Percentiles rank a stretch among this genome's conserved stretches.
Evolutionary conservation across 495 filamentous ascomycete species (phyloP).

Genomic region (Aspergillus sclerotioniger): DNA sequence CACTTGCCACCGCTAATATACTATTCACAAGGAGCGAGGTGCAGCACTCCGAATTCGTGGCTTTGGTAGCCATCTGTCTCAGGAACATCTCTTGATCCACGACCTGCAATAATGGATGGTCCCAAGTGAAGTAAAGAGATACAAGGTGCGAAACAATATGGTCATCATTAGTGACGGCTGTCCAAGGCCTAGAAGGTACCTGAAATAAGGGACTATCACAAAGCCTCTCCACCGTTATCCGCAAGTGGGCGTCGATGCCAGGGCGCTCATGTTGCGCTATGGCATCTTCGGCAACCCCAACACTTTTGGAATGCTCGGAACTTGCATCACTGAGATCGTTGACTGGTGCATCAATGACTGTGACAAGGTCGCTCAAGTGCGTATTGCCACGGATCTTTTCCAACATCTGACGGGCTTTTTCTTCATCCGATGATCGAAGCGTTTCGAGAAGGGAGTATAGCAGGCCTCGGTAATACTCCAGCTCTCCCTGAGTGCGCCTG

Average conservation of each 20-base stretch:
- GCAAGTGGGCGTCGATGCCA: slow-evolving; percentile 22
- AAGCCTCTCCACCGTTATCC: slow-evolving; percentile 36
- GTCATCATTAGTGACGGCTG: slow-evolving; percentile 23
- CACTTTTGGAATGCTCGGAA: slow-evolving; percentile 12
- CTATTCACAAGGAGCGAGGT: slow-evolving; percentile 40
- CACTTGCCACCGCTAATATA: slow-evolving; percentile 40
- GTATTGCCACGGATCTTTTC: slow-evolving; percentile 25
- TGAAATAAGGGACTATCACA: slow-evolving; percentile 37
- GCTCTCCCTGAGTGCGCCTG: slow-evolving; percentile 36
- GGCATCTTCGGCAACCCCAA: slow-evolving; percentile 16
- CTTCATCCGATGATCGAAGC: slow-evolving; percentile 27
- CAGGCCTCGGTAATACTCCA: slow-evolving; percentile 33
- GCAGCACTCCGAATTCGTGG: slow-evolving; percentile 31
- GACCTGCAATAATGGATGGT: slow-evolving; percentile 38
- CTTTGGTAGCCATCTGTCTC: slow-evolving; percentile 27
- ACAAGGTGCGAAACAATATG: slow-evolving; percentile 27
- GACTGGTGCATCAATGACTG: slow-evolving; percentile 20
- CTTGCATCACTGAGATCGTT: slow-evolving; percentile 22
- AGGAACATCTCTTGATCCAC: slow-evolving; percentile 38
- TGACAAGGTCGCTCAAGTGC: slow-evolving; percentile 25
- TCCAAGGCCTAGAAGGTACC: slow-evolving; percentile 32
- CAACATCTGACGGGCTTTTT: slow-evolving; percentile 26
- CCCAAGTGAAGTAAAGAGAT: slow-evolving; percentile 37
- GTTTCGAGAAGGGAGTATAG: slow-evolving; percentile 29
- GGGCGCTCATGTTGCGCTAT: slow-evolving; percentile 9